Percentiles rank a stretch among this genome's conserved stretches.
Conservation (phyloP, 2,329 filamentous ascomycete genomes). For the Aureobasidium sp. region DNA sequence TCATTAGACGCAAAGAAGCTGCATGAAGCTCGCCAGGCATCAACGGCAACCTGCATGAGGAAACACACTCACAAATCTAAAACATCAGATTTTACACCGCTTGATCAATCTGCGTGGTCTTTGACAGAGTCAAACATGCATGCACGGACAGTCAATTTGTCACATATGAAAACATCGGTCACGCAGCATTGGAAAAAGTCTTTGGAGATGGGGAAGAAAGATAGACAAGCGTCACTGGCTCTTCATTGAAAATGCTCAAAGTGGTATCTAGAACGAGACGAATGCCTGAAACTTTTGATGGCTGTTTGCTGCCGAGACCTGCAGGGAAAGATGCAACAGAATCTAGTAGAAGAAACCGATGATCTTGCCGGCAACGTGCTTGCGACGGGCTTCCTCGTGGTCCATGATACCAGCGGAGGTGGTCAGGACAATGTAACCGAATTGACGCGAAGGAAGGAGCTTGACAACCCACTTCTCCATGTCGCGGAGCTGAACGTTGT, state of each 20-base stretch:
- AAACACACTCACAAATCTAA: neutral
- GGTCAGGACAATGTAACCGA: constrained; percentile 99
- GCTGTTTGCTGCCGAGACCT: neutral
- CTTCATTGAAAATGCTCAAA: constrained; percentile 21
- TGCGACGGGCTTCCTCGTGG: constrained; percentile 99
- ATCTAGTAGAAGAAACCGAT: constrained; percentile 97
- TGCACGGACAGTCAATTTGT: neutral
- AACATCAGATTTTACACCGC: neutral
- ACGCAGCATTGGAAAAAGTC: neutral
- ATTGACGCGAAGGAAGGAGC: constrained; percentile 99
- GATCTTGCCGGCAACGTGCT: constrained; percentile 99
- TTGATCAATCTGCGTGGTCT: neutral
- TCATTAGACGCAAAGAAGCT: neutral
- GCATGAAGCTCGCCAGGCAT: neutral
- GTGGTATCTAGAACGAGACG: constrained; percentile 23
- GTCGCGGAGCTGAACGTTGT: constrained; percentile 98
- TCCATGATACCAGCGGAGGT: constrained; percentile 99
- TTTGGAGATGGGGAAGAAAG: neutral
- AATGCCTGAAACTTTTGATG: constrained; percentile 23
- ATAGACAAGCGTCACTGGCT: constrained; percentile 18
- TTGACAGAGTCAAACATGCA: too few species aligned
- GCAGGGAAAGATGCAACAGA: neutral
- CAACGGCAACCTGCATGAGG: constrained; percentile 15
- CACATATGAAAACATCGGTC: neutral
- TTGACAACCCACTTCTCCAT: constrained; percentile 99